These are phyloP conservation scores for Austropuccinia psidii DNA, from an alignment of 1,284 basidiomycete genomes.

Conservation along the genomic window DNA sequence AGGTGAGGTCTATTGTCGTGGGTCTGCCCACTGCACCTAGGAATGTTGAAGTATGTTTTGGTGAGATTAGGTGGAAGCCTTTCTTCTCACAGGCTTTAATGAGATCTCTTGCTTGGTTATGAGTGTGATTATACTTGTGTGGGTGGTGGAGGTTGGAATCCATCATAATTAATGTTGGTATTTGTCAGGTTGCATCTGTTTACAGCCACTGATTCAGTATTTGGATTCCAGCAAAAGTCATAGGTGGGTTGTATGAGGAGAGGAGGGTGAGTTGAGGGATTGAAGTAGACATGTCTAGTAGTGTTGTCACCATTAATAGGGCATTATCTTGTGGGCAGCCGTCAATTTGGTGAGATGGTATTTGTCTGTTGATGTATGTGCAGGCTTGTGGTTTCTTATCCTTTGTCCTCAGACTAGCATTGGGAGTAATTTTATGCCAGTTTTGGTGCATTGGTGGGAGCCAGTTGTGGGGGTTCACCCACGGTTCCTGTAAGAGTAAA, in stretches of 20 bases:
- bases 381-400: neutral
- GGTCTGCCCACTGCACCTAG: neutral
- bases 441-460: neutral
- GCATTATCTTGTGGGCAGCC: neutral
- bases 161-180: neutral
- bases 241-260: neutral
- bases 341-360: neutral
- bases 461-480: neutral
- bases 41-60: neutral
- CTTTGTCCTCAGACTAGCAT: neutral
- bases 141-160: slow-evolving; percentile 21
- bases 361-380: neutral
- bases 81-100: neutral
- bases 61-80: neutral
- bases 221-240: neutral
- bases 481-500: neutral
- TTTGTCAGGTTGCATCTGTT: neutral
- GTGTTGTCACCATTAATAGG: too few species aligned
- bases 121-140: neutral
- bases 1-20: neutral
- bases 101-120: neutral
- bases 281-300: too few species aligned
- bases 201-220: neutral
- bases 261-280: too few species aligned
- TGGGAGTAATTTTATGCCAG: neutral